phyloP scores from a whole-genome alignment of 2,329 filamentous ascomycete genomes.

The Calonectria pseudoreteaudii region DNA sequence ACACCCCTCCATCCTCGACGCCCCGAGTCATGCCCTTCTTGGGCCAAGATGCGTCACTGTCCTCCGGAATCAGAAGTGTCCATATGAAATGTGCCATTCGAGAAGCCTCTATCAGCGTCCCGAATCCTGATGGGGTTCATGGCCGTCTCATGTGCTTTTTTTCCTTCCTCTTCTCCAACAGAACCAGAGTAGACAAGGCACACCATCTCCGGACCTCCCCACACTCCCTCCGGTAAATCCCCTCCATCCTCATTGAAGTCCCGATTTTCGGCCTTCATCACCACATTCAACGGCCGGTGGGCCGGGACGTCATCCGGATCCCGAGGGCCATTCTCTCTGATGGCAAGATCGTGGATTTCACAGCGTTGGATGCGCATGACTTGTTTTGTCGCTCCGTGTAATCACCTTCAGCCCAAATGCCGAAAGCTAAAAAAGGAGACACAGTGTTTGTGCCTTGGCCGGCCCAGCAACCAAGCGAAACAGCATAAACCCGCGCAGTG shows the following conservation, averaged over 20 bases:
- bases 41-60: conserved; percentile 20
- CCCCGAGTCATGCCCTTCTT: conserved; percentile 25
- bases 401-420: conserved; percentile 21
- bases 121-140: conserved; percentile 10
- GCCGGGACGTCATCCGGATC: conserved; percentile 15
- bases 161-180: background rate
- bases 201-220: conserved; percentile 29
- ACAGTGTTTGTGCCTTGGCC: background rate
- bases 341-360: background rate
- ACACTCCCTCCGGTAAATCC: conserved; percentile 34
- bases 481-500: conserved; percentile 9
- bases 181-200: conserved; percentile 11
- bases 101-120: conserved; percentile 25
- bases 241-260: background rate
- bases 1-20: conserved; percentile 8
- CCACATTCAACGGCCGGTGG: conserved; percentile 14
- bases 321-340: background rate
- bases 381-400: background rate
- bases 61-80: conserved; percentile 21
- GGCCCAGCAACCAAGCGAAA: conserved; percentile 12
- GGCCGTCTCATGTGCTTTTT: conserved; percentile 21
- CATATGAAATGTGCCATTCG: conserved; percentile 22
- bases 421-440: conserved; percentile 6
- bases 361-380: background rate
- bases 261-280: conserved; percentile 24